Base-by-base conservation (phyloP, 129 eudicot species). In the Lactuca saligna region DNA sequence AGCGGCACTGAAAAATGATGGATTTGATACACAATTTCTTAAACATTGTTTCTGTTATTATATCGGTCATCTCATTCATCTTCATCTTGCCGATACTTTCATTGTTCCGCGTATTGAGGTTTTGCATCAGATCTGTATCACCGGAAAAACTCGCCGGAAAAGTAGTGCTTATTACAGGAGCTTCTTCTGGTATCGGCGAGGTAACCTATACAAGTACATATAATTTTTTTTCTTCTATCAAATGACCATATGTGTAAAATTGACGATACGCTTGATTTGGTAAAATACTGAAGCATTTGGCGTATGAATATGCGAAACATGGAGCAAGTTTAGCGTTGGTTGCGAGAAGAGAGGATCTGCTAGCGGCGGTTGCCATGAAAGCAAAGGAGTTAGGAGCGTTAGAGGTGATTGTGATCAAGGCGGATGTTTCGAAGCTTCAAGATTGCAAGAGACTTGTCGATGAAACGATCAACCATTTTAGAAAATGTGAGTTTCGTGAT, bases 241-340 rank as follows among this genome's bases (percentile, higher is more conserved):
- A 39, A 5, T 44, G 39, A 9, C 10, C 20, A 20, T 20, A 39
- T 41, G n/a, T 4, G 3, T 46, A 16, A 17, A 54, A 51, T 41
- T 15, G 8, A 6, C 1, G 37, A 7, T 13, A 5, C 5, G 46
- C 14, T 49, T n/a, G 17, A 14, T 35, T 32, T 51, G 20, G 31
- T 64, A 33, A 7, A 20, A 2, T 53, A 55, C 9, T 71, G 65
- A 33, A 75, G 84, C 66, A 75, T 57, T 13, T 80, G 54, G 80
- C 78, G 10, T 80, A 80, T 34, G 84, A 80, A 59, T 80, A 80
- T 42, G 84, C 84, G 6, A 85, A 69, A 44, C 75, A 76, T 77
- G 83, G 91, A 51, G 91, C 85, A 6, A 61, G 79, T 66, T 70
- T 88, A 49, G 85, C 63, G 50, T 74, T 88, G 53, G 89, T 86